Base-by-base conservation (phyloP, 2,329 filamentous ascomycete species). In the Myriosclerotinia scirpicola region DNA sequence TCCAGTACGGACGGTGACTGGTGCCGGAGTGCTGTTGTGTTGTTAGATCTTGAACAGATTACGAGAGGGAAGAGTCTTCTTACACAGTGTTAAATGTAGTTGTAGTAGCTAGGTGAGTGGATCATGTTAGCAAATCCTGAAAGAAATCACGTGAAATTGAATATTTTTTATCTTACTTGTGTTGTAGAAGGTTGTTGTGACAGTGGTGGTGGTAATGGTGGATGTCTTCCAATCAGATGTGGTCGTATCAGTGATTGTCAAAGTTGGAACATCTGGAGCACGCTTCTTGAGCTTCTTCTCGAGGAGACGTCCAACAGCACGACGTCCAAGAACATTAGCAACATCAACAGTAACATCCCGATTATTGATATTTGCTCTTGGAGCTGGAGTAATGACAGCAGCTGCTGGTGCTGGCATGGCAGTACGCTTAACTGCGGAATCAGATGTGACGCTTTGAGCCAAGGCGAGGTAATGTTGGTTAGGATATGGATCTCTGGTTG, bases 231-330 rank as follows among this genome's bases (percentile, higher is more conserved):
- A 65, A 52, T 65, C 64, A 34, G 55, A 53, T 50, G 46, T 60
- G 5, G 7, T 61, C 22, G 54, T 65, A 36, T 65, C 64, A 4
- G 55, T 65, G 2, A 65, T 53, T 17, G 64, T 65, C 17, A 61
- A 7, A 20, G 64, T 65, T 54, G 64, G 64, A 34, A 44, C 12
- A 61, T 65, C 64, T 53, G 64, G 54, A 54, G 64, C 64, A 53
- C 64, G 54, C 48, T 65, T 65, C 14, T 61, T 65, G 15, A 65
- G 55, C n/a, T 59, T 48, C 48, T 65, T 61, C 26, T 52, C 58
- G 5, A 65, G 38, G 11, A 53, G 36, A 36, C 55, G 54, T 34
- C 58, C 64, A n/a, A 61, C 48, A 22, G 64, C 54, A 15, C 64
- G 64, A 61, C 64, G 64, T 36, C 64, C 64, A 30, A 65, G 30